A percentile compares a stretch with the other conserved stretches of the same genome.
Conservation (phyloP, 202 grass and related monocot genomes). For the Carex arenaria region DNA sequence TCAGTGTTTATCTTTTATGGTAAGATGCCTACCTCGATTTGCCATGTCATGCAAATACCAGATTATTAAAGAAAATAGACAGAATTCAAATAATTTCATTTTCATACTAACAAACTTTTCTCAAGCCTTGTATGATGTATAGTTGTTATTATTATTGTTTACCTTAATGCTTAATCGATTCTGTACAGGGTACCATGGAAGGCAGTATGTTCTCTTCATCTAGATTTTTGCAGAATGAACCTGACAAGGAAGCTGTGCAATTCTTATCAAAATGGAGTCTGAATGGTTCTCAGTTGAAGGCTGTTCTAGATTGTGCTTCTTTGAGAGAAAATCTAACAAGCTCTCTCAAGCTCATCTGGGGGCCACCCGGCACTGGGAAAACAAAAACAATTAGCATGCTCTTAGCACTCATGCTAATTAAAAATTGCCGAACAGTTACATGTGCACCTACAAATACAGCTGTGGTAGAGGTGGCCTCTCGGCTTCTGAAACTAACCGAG, state of each 20-base stretch:
- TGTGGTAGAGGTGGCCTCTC: constrained; percentile 46
- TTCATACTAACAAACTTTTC: background rate
- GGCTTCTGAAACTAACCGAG: constrained; percentile 27
- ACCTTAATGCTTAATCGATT: background rate
- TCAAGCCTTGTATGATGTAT: background rate
- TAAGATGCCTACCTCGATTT: background rate
- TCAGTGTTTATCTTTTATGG: background rate
- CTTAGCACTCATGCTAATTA: constrained; percentile 36
- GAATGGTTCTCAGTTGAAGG: constrained; percentile 39
- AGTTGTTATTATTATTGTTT: background rate
- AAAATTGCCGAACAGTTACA: constrained; percentile 41
- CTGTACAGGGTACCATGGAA: background rate
- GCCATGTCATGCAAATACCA: background rate
- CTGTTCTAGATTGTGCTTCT: constrained; percentile 41
- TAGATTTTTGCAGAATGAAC: background rate
- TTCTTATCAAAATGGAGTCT: constrained; percentile 22
- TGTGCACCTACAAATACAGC: constrained; percentile 84
- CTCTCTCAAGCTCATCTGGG: constrained; percentile 58
- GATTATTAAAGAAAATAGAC: background rate
- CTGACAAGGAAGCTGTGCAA: background rate
- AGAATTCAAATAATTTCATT: background rate
- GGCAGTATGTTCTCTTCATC: background rate
- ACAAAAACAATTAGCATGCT: constrained; percentile 67
- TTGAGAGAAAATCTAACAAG: background rate
- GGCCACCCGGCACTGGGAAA: constrained; percentile 73